phyloP scores from a whole-genome alignment of 2,329 filamentous ascomycete species.

The Blumeria hordei region DNA sequence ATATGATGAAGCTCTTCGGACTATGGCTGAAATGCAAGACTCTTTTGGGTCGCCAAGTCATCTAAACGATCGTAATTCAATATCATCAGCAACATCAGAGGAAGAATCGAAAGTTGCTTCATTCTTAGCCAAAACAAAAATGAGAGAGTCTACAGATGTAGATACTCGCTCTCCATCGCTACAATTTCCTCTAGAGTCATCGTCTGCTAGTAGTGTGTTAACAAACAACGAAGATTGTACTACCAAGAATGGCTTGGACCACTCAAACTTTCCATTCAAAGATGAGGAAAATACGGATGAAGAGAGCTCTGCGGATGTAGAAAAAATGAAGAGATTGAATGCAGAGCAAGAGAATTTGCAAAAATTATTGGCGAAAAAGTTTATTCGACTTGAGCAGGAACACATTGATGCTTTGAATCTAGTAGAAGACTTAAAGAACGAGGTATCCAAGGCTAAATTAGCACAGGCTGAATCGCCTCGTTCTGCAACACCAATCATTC shows the following conservation, averaged over 20 bases:
- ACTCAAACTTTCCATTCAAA: too few relatives aligned
- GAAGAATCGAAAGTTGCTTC: slow-evolving; percentile 39
- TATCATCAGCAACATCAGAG: slow-evolving; percentile 26
- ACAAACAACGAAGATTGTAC: too few relatives aligned
- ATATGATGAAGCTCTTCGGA: slow-evolving; percentile 70
- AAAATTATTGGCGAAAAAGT: slow-evolving; percentile 47
- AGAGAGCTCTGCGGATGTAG: slow-evolving; percentile 30
- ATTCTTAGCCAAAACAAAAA: slow-evolving; percentile 61
- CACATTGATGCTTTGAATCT: slow-evolving; percentile 65
- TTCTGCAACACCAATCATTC: slow-evolving; percentile 52
- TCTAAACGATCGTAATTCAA: slow-evolving; percentile 27
- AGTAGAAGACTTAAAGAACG: slow-evolving; percentile 75
- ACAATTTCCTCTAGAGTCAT: slow-evolving; percentile 84
- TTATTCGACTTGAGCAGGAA: slow-evolving; percentile 58
- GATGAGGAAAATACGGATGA: slow-evolving; percentile 19
- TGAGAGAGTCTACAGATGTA: slow-evolving; percentile 43
- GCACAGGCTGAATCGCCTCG: slow-evolving; percentile 29
- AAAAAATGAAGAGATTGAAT: slow-evolving; percentile 44
- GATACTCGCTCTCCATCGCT: slow-evolving; percentile 55
- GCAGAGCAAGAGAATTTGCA: slow-evolving; percentile 57
- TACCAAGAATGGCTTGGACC: too few relatives aligned
- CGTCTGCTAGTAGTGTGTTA: slow-evolving; percentile 35
- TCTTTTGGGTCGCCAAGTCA: slow-evolving; percentile 57
- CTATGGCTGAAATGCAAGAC: slow-evolving; percentile 68
- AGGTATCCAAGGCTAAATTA: slow-evolving; percentile 55